Conservation (phyloP, 768 basidiomycete species). For the Lentinula sp. region DNA sequence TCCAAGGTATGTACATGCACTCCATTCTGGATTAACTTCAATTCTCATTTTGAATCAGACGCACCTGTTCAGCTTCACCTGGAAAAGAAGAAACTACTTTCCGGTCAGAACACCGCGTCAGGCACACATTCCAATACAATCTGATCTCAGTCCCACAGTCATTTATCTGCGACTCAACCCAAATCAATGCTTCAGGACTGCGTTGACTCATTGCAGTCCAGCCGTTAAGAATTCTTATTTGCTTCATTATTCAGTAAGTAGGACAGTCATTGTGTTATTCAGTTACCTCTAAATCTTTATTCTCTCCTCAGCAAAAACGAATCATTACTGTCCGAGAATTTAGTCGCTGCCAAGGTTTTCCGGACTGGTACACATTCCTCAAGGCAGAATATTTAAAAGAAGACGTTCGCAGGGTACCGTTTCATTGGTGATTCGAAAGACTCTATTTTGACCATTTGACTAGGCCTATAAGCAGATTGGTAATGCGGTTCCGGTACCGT, state of each 20-base stretch:
- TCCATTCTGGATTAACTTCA: not conserved
- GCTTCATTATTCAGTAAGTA: conserved; percentile 35
- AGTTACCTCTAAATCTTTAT: not conserved
- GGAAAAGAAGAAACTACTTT: conserved; percentile 14
- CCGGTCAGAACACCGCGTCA: not conserved
- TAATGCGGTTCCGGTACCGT: conserved; percentile 71
- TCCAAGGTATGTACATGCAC: conserved; percentile 32
- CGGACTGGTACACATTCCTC: conserved; percentile 54
- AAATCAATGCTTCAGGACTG: conserved; percentile 52
- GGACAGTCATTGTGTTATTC: not conserved
- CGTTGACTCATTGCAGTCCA: conserved; percentile 52
- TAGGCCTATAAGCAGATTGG: conserved; percentile 77
- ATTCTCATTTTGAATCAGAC: conserved; percentile 22
- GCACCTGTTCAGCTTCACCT: conserved; percentile 32
- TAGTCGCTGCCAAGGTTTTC: conserved; percentile 76
- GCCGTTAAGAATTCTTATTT: conserved; percentile 39
- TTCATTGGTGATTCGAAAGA: conserved; percentile 15
- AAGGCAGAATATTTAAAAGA: conserved; percentile 14
- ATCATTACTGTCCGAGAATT: conserved; percentile 61
- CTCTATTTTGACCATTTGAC: not conserved
- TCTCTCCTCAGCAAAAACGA: conserved; percentile 54
- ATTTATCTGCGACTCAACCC: conserved; percentile 54
- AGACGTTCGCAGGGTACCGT: conserved; percentile 27
- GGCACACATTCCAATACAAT: not conserved
- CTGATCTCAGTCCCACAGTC: conserved; percentile 21